Evolutionary conservation across 2,329 filamentous ascomycete genomes (phyloP).

Genomic region (Pseudogymnoascus sp.): DNA sequence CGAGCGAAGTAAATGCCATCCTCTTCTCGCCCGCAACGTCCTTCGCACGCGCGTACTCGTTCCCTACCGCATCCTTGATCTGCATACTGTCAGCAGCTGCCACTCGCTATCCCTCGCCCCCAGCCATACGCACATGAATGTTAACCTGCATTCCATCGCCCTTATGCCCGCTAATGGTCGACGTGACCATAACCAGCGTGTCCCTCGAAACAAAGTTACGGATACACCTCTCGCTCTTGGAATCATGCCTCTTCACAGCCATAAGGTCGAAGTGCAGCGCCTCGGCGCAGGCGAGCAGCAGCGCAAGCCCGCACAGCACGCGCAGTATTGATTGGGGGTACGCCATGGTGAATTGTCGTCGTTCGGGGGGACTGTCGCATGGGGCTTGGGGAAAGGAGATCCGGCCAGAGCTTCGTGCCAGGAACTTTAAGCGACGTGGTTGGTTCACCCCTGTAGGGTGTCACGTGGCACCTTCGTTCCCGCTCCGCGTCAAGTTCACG

Average conservation of each 20-base stretch:
- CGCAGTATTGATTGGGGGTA: conserved; percentile 45
- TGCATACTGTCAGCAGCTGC: conserved; percentile 31
- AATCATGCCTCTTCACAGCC: conserved; percentile 56
- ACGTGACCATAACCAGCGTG: conserved; percentile 90
- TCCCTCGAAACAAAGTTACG: conserved; percentile 91
- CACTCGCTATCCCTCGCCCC: neutral
- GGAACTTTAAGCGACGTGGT: conserved; percentile 8
- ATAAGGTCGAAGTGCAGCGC: conserved; percentile 92
- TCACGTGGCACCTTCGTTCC: neutral
- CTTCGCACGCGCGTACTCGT: conserved; percentile 87
- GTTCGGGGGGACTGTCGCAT: neutral
- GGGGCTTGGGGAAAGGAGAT: conserved; percentile 8
- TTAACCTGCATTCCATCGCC: conserved; percentile 91
- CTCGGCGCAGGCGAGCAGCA: conserved; percentile 45
- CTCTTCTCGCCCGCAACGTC: conserved; percentile 77
- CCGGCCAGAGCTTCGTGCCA: neutral
- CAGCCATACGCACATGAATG: conserved; percentile 66
- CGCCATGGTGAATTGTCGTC: conserved; percentile 35
- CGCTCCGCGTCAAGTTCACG: neutral
- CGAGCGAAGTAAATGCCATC: conserved; percentile 87
- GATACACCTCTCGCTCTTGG: conserved; percentile 76
- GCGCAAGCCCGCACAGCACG: conserved; percentile 48
- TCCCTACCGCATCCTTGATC: conserved; percentile 92
- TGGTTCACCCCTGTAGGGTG: neutral
- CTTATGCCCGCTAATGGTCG: conserved; percentile 73